Evolutionary conservation across 164 flowering plant genomes (phyloP).

Genomic region (Stephania japonica): DNA sequence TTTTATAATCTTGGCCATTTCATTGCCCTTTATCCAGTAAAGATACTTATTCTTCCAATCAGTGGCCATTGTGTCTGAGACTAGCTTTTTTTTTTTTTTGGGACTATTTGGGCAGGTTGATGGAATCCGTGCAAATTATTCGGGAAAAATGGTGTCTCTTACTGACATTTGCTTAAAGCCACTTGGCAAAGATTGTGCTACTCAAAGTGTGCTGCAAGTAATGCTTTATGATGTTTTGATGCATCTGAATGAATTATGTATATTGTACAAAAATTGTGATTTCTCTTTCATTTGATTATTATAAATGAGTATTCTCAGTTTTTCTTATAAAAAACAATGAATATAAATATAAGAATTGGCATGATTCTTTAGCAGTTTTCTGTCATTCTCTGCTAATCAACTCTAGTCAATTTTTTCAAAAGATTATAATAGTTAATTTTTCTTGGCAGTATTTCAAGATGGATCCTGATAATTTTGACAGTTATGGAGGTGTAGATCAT

Average conservation of each 20-base stretch:
- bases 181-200: slow-evolving; percentile 84
- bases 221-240: not conserved
- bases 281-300: not conserved
- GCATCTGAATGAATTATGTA: not conserved
- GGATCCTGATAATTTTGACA: slow-evolving; percentile 63
- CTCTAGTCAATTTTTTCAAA: not conserved
- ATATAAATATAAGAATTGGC: too few species aligned
- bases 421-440: slow-evolving; percentile 4
- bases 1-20: not conserved
- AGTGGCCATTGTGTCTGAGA: not conserved
- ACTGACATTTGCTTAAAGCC: slow-evolving; percentile 93
- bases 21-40: not conserved
- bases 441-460: slow-evolving; percentile 71
- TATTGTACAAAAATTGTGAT: not conserved
- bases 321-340: too few species aligned
- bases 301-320: too few species aligned
- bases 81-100: not conserved
- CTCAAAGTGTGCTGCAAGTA: slow-evolving; percentile 93
- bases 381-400: not conserved
- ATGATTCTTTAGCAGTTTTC: not conserved
- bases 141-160: slow-evolving; percentile 67
- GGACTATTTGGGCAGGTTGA: slow-evolving; percentile 50
- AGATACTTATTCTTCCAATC: not conserved
- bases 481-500: slow-evolving; percentile 72
- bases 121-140: slow-evolving; percentile 68